Conservation (phyloP, 2,329 filamentous ascomycete species). For the Ophiostoma ulmi region DNA sequence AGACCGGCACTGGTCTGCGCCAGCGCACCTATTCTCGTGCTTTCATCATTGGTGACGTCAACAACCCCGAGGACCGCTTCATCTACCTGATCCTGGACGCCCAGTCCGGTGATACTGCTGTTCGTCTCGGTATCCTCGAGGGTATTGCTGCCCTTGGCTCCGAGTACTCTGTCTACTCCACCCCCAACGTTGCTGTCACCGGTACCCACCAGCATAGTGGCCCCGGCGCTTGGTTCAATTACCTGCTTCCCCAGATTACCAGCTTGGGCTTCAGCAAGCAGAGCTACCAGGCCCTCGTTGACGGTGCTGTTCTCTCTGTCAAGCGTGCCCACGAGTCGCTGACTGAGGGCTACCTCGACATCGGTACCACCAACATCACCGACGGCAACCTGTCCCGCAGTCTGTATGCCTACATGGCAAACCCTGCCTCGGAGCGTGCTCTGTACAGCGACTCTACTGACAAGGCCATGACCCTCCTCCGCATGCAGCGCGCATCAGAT, state of each 20-base stretch:
- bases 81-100: constrained; percentile 85
- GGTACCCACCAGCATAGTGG: constrained; percentile 92
- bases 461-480: constrained; percentile 72
- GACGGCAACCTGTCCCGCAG: constrained; percentile 87
- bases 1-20: constrained; percentile 75
- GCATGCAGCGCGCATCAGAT: constrained; percentile 69
- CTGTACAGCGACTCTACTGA: constrained; percentile 55
- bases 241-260: constrained; percentile 85
- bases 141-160: constrained; percentile 63
- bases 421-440: constrained; percentile 69
- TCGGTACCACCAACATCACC: constrained; percentile 63
- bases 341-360: constrained; percentile 59
- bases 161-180: constrained; percentile 68
- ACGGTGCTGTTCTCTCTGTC: constrained; percentile 78
- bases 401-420: constrained; percentile 79
- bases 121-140: constrained; percentile 80
- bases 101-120: constrained; percentile 80
- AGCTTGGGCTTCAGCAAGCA: constrained; percentile 80
- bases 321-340: constrained; percentile 71
- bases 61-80: constrained; percentile 64
- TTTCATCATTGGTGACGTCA: constrained; percentile 73
- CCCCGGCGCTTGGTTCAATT: constrained; percentile 90
- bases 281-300: constrained; percentile 83
- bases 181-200: constrained; percentile 80
- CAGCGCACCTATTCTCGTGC: constrained; percentile 85